Evolutionary conservation across 2,329 filamentous ascomycete species (phyloP).

Genomic region (Colletotrichum lini): DNA sequence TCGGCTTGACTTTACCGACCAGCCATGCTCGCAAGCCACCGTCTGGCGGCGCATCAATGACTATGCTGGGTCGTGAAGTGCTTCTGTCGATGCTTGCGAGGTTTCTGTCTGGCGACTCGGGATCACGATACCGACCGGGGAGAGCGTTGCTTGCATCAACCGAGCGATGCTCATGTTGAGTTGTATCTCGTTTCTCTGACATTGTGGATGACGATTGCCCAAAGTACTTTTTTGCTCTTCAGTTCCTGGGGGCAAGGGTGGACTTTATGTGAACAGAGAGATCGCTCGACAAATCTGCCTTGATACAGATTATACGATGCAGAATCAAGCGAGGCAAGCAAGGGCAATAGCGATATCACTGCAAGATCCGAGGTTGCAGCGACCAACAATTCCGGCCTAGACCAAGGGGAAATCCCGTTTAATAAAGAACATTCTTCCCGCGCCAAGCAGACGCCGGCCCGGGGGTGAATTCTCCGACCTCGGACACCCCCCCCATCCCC

Average conservation of each 20-base stretch:
- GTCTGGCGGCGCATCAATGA: constrained; percentile 65
- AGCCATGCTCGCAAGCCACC: constrained; percentile 65
- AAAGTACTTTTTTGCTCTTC: neutral
- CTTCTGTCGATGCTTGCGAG: constrained; percentile 54
- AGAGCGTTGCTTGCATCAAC: neutral
- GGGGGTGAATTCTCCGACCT: constrained; percentile 13
- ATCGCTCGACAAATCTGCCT: neutral
- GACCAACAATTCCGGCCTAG: too few species aligned
- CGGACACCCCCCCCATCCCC: neutral
- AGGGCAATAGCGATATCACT: neutral
- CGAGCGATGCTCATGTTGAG: neutral
- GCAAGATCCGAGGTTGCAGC: neutral
- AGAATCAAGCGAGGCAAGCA: neutral
- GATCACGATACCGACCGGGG: neutral
- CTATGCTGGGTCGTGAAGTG: constrained; percentile 56
- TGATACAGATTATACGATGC: neutral
- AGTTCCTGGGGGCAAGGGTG: too few species aligned
- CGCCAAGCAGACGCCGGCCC: neutral
- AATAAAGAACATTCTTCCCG: neutral
- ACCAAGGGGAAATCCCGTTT: neutral
- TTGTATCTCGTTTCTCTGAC: neutral
- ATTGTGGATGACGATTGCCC: neutral
- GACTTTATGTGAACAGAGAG: neutral
- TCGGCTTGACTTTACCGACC: constrained; percentile 47
- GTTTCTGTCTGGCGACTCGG: neutral